These are phyloP conservation scores for Scheffersomyces cryptocercus DNA, from an alignment of 1,139 yeast species.

Conservation along the genomic window DNA sequence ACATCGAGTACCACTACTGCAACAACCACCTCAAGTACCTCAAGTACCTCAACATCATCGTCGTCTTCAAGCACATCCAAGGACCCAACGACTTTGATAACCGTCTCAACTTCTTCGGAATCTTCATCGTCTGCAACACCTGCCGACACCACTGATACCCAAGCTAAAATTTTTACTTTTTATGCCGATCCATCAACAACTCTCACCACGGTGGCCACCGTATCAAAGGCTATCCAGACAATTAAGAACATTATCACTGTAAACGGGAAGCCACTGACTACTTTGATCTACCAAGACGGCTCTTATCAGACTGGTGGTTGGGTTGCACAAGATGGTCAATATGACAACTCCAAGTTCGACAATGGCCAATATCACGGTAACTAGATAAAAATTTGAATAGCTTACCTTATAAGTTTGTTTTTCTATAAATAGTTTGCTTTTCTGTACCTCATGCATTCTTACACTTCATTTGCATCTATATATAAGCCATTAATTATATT, in stretches of 20 bases:
- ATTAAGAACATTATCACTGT: too few relatives aligned
- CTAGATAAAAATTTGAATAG: neutral
- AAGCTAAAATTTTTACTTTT: neutral
- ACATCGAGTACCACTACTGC: constrained; percentile 1
- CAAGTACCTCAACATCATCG: neutral
- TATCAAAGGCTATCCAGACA: neutral
- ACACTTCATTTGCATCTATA: too few relatives aligned
- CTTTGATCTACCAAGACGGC: neutral
- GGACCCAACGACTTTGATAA: neutral
- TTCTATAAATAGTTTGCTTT: too few relatives aligned
- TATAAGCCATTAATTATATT: too few relatives aligned
- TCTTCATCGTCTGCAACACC: constrained; percentile 1
- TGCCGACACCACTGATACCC: constrained; percentile 1
- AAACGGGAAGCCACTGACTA: neutral
- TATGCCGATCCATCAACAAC: neutral
- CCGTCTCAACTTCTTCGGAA: constrained; percentile 1
- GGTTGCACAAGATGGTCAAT: constrained; percentile 1
- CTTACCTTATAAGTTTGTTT: too few relatives aligned
- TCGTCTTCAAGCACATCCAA: constrained; percentile 4
- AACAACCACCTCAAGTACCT: constrained; percentile 3
- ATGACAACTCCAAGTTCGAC: constrained; percentile 1
- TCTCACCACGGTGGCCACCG: constrained; percentile 1
- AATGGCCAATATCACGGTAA: neutral
- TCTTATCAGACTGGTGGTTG: neutral
- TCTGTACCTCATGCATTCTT: too few relatives aligned